Evolutionary conservation across 2,329 filamentous ascomycete genomes (phyloP), one percentile per base, ranked within the genome.

Genomic region (Clonostachys rosea): DNA sequence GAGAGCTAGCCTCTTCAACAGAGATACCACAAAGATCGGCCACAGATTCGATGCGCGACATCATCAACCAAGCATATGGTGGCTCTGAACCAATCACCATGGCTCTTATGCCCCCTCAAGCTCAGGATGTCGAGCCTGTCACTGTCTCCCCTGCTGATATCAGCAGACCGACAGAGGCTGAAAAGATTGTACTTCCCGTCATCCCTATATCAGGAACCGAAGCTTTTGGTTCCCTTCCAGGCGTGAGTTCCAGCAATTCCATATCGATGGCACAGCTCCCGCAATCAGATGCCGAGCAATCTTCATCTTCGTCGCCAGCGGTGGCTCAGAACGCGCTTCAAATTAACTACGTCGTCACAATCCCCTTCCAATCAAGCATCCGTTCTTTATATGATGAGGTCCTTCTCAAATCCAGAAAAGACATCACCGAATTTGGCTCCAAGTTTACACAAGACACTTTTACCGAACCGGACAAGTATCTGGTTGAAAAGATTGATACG

Each of bases 311-410:
- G 11, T 17, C 16, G 34, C 24, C 34, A 17, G 35, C 16, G 5
- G 6, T 35, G n/a, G 43, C 34, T 14, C 40, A 49, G 10, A 34
- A 43, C 18, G 33, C 35, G 36, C 42, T 30, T 37, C 37, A 8
- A 6, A 45, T 47, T 47, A 74, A 80, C 42, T 76, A 76, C 51
- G 53, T 75, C 5, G 63, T 85, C 34, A 83, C 81, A 1, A 63
- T 86, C 1, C 78, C 81, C 0, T 74, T 84, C 51, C 73, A 77
- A 14, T 67, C 77, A 13, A 77, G 71, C 45, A 66, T 70, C 9
- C 72, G 80, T 14, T 69, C 73, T 4, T 65, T 73, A 14, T 84
- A 84, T 51, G 64, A 75, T 36, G 69, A 75, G 33, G 68, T 70
- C 2, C 64, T 84, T 16, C 57, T 66, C 11, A 63, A 71, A 13